A percentile compares a stretch with the other conserved stretches of the same genome.
These are phyloP conservation scores for Stereocaulon alpinum DNA, from an alignment of 495 filamentous ascomycete genomes.

Conservation along the genomic window DNA sequence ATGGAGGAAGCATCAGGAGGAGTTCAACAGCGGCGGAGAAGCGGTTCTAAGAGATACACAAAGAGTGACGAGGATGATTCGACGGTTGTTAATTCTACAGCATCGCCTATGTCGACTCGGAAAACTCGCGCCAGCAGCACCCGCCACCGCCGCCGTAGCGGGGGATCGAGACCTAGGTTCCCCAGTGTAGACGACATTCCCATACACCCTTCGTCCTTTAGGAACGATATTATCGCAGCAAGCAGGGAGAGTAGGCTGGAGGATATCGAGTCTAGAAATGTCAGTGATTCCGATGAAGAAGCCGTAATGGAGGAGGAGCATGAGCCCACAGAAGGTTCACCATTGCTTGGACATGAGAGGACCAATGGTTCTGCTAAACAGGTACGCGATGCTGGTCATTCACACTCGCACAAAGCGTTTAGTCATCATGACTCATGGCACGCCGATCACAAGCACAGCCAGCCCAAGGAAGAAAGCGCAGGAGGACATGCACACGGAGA, in stretches of 20 bases:
- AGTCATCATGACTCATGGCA: conserved; percentile 9
- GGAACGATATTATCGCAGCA: conserved; percentile 82
- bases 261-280: conserved; percentile 45
- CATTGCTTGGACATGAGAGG: conserved; percentile 29
- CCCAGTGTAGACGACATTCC: conserved; percentile 60
- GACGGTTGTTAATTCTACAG: conserved; percentile 27
- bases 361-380: conserved; percentile 18
- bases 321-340: conserved; percentile 35
- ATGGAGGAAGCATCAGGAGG: conserved; percentile 33
- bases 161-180: conserved; percentile 42
- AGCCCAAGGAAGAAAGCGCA: conserved; percentile 51
- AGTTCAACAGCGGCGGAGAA: conserved; percentile 27
- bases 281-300: conserved; percentile 38
- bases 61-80: conserved; percentile 22
- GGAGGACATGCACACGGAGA: conserved; percentile 70
- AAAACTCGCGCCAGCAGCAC: conserved; percentile 17
- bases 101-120: conserved; percentile 25
- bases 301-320: conserved; percentile 32
- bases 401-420: neutral
- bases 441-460: conserved; percentile 64
- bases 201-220: conserved; percentile 80
- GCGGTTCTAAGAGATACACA: conserved; percentile 8
- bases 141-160: conserved; percentile 39
- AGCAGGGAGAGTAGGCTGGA: conserved; percentile 53
- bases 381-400: conserved; percentile 8